Base-by-base conservation (phyloP, 1,139 yeast genomes). In the Saccharomyces hybrid region DNA sequence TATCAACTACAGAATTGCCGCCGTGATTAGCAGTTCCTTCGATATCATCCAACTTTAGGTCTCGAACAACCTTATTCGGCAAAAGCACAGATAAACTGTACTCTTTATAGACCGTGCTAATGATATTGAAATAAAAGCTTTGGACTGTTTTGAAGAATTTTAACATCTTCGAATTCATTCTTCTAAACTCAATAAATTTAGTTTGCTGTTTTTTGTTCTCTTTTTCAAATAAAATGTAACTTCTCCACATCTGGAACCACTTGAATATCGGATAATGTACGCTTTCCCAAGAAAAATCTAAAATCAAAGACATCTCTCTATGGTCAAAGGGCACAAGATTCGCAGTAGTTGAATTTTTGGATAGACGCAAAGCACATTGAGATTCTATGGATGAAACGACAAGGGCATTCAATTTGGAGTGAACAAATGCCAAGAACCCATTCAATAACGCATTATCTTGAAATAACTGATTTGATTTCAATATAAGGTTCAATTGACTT, bases 191-290 rank as follows among this genome's bases (percentile, higher is more conserved):
- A 8, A 83, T 84, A 2, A 60, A 62, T 38, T 54, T 58, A 75
- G 74, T 56, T 62, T 73, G 55, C 51, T 60, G 59, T 58, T 58
- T 57, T 52, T 64, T 52, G 60, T 61, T 50, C 27, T 58, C 53
- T 5, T 44, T 55, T 55, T 60, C 63, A 53, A 58, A 60, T 53
- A 54, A 54, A 47, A 60, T 60, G 54, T 55, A 57, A 47, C 48
- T 62, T 50, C 60, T 60, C 71, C 65, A 67, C 51, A 52, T 60
- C 61, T 62, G 69, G 58, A 62, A 83, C 64, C 77, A 78, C 59
- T 82, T 83, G 57, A 84, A 75, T 1, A 81, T 76, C 0, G 88
- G 88, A 60, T 83, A 82, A 61, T 83, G 86, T 62, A 84, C 77
- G 14, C 81, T 80, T 27, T 74, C 65, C 90, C 90, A 85, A 23